Percentiles rank a stretch among this genome's conserved stretches.
phyloP scores from a whole-genome alignment of 225 moss, liverwort and hornwort species.

The Pseudisothecium myosuroides region DNA sequence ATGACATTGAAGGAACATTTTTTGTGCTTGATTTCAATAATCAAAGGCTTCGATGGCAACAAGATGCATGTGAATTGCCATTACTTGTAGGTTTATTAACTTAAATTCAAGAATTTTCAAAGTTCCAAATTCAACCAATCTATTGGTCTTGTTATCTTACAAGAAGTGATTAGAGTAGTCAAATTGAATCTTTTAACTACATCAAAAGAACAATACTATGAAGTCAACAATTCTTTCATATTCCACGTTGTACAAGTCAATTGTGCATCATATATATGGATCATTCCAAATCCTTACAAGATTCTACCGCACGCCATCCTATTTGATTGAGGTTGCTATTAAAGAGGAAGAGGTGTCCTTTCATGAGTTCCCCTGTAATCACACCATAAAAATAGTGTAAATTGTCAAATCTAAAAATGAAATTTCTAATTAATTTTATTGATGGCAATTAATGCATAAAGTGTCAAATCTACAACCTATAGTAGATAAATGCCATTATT shows the following conservation, averaged over 20 bases:
- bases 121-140: not conserved
- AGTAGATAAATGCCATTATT: not conserved
- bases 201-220: not conserved
- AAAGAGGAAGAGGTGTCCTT: slow-evolving; percentile 1
- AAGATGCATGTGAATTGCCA: not conserved
- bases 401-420: not conserved
- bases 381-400: not conserved
- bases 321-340: not conserved
- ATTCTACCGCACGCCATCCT: not conserved
- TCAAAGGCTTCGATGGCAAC: not conserved
- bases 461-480: not conserved
- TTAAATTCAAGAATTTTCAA: not conserved
- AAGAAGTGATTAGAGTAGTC: not conserved
- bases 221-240: not conserved
- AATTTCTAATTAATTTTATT: not conserved
- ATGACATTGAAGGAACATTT: not conserved
- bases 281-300: not conserved
- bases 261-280: not conserved
- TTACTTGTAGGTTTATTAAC: not conserved
- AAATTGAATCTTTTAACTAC: not conserved
- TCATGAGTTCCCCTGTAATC: not conserved
- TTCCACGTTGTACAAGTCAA: not conserved
- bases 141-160: not conserved
- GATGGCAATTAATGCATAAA: not conserved
- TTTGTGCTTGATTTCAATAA: not conserved